phyloP scores from a whole-genome alignment of 257 asterid species.

The Nicotiana knightiana region DNA sequence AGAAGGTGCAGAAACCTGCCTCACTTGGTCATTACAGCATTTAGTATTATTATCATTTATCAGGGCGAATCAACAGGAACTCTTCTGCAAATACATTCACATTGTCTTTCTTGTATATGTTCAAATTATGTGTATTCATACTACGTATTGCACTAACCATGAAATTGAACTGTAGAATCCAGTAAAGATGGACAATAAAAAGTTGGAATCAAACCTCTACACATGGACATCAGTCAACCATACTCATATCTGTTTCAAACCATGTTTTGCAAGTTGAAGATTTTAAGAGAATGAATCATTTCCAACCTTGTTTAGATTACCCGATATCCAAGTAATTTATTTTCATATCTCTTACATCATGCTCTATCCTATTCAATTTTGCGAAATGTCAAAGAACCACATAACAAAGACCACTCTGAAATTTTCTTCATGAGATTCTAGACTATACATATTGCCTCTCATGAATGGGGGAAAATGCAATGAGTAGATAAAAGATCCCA shows the following conservation, averaged over 20 bases:
- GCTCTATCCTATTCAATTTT: background rate
- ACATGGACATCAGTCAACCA: background rate
- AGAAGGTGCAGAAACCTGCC: background rate
- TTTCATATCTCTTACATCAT: background rate
- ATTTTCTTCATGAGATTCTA: background rate
- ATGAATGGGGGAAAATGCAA: background rate
- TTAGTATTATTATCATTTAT: background rate
- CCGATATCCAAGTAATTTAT: background rate
- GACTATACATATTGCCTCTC: background rate
- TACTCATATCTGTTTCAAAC: background rate
- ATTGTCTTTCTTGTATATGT: background rate
- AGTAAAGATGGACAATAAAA: background rate
- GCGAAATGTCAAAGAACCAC: background rate
- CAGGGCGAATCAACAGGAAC: background rate
- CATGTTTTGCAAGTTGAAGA: background rate
- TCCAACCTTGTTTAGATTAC: background rate
- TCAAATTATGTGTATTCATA: background rate
- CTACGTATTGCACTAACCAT: background rate
- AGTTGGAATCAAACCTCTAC: background rate
- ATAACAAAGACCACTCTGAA: background rate
- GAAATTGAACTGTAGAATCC: background rate
- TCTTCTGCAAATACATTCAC: too few relatives aligned
- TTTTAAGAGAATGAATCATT: background rate
- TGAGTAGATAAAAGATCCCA: background rate
- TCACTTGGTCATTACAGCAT: background rate